Base-by-base conservation (phyloP, 306 rosid species). In the Astragalus membranaceus region DNA sequence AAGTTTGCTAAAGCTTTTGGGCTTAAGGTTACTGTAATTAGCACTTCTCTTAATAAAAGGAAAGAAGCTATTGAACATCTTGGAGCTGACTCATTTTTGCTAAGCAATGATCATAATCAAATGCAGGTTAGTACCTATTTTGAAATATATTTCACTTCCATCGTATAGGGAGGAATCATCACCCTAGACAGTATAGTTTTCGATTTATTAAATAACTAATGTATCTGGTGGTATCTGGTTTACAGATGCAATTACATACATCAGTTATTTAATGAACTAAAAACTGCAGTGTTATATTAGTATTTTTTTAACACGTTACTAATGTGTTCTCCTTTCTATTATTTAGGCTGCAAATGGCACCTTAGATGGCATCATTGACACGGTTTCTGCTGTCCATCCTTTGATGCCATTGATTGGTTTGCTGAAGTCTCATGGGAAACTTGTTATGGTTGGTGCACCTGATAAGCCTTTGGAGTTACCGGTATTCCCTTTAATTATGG, bases 1-100 rank as follows among this genome's bases (percentile, higher is more conserved):
- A 87, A 87, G 35, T 84, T 87, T 30, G 88, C 85, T 1, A 87
- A 84, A 69, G 89, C 92, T 43, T 44, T 84, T 67, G 89, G 92
- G 12, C 74, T 66, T 33, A 78, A 78, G 44, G 85, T 84, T 0
- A 87, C 92, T 0, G 85, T 84, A 5, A 82, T 87, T 2, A 84
- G 89, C 51, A 82, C 92, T 0, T 87, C 89, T 2, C 80, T 80
- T 4, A 39, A 60, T 54, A 87, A 87, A 56, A 78, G 84, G 72
- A 17, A 72, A 0, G 85, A 87, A 69, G 92, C 89, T 3, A 30
- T 82, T 16, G 57, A 75, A 4, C 79, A n/a, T 14, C 61, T 84
- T 0, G 79, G 80, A 48, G 92, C 89, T 13, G 85, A 87, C 36
- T 75, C 78, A 0, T 87, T 87, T 71, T 9, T 87, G 3, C 13